phyloP scores from a whole-genome alignment of 805 yeast genomes.

The Pichia occidentalis region DNA sequence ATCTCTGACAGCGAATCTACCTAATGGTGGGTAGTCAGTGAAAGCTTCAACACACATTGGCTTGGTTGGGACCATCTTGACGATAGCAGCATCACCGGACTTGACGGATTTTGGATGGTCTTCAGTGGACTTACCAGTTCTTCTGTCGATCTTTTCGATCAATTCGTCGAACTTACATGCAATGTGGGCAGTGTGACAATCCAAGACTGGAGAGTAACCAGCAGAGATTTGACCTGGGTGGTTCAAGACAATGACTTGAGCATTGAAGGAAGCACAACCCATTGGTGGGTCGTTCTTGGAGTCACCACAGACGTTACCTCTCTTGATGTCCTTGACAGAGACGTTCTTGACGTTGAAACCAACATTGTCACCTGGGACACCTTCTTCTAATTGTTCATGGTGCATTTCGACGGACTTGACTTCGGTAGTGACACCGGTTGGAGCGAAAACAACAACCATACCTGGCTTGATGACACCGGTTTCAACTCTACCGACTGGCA shows the following conservation, averaged over 20 bases:
- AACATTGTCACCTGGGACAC: slow-evolving; percentile 87
- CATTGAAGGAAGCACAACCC: slow-evolving; percentile 64
- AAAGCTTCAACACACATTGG: slow-evolving; percentile 94
- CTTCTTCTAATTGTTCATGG: slow-evolving; percentile 73
- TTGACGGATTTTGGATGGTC: slow-evolving; percentile 88
- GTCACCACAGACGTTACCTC: slow-evolving; percentile 93
- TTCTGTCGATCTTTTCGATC: slow-evolving; percentile 80
- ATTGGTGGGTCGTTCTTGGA: slow-evolving; percentile 83
- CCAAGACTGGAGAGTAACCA: slow-evolving; percentile 88
- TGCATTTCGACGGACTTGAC: slow-evolving; percentile 88
- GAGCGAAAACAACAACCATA: slow-evolving; percentile 62
- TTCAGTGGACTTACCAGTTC: slow-evolving; percentile 88
- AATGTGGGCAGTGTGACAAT: slow-evolving; percentile 90
- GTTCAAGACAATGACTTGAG: slow-evolving; percentile 83
- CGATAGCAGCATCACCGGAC: slow-evolving; percentile 95
- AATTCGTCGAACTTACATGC: slow-evolving; percentile 85
- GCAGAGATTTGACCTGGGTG: slow-evolving; percentile 89
- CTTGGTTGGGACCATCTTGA: slow-evolving; percentile 80
- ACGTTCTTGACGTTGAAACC: slow-evolving; percentile 90
- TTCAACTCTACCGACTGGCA: slow-evolving; percentile 92
- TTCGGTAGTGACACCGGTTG: slow-evolving; percentile 85
- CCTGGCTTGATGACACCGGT: slow-evolving; percentile 90
- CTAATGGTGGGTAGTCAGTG: slow-evolving; percentile 93
- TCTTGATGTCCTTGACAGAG: slow-evolving; percentile 81
- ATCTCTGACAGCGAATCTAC: slow-evolving; percentile 98